Percentiles rank a stretch among this genome's conserved stretches.
These are phyloP conservation scores for Penicillium coffeae DNA, from an alignment of 495 filamentous ascomycete species.

Conservation along the genomic window DNA sequence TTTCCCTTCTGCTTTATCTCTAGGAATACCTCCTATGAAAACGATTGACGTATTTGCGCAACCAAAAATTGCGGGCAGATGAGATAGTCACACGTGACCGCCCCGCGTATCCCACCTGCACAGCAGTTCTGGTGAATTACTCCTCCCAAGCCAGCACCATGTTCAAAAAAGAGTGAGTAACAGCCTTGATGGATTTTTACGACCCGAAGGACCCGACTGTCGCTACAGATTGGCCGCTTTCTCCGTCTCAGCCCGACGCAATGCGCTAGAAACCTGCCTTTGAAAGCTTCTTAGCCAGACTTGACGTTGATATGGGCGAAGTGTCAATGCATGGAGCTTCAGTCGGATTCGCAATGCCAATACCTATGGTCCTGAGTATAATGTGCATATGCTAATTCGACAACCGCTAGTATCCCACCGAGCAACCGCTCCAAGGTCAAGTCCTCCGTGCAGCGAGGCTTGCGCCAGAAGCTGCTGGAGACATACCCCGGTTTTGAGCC, in stretches of 20 bases:
- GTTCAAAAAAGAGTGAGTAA: slow-evolving; percentile 86
- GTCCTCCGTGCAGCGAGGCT: slow-evolving; percentile 83
- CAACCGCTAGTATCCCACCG: slow-evolving; percentile 67
- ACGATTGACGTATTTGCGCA: neutral
- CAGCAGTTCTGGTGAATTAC: neutral
- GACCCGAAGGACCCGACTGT: neutral
- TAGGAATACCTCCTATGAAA: too few species aligned
- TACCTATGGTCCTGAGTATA: too few species aligned
- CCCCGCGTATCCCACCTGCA: slow-evolving; percentile 34
- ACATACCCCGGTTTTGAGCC: slow-evolving; percentile 84
- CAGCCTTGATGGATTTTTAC: neutral
- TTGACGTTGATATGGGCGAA: too few species aligned
- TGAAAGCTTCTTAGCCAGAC: too few species aligned
- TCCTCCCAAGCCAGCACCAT: slow-evolving; percentile 42
- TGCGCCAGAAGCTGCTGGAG: slow-evolving; percentile 75
- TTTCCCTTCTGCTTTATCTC: neutral
- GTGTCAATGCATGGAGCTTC: too few species aligned
- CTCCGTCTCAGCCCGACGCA: too few species aligned
- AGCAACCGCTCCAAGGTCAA: slow-evolving; percentile 94
- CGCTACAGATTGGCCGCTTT: too few species aligned
- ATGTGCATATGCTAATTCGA: too few species aligned
- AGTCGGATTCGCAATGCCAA: too few species aligned
- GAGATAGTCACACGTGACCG: slow-evolving; percentile 25
- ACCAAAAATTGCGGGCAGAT: neutral
- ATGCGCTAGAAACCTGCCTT: too few species aligned